Base-by-base conservation (phyloP, 2,329 filamentous ascomycete genomes). In the Canariomyces notabilis region DNA sequence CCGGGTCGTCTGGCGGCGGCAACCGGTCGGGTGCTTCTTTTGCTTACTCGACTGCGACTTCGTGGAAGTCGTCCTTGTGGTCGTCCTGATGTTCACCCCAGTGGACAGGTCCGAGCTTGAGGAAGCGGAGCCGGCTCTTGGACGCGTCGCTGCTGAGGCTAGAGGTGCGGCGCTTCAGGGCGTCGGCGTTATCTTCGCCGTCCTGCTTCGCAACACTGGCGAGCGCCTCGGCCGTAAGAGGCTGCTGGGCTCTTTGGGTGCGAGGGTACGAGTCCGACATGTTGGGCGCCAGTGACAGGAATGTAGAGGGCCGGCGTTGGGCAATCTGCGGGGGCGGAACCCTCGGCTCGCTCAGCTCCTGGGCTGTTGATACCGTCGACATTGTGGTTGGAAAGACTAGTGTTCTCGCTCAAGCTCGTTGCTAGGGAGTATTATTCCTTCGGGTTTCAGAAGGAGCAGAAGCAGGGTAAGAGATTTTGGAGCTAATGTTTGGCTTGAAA, bases 21-120 rank as follows among this genome's bases (percentile, higher is more conserved):
- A 29, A 12, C 26, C 26, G 26, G 26, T 8, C 26, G 26, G 26
- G 14, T 33, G n/a, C 37, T 36, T n/a, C n/a, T n/a, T n/a, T n/a
- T 19, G 37, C 35, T 62, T 60, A 70, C 61, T 69, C 64, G 50
- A 72, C 61, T 23, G 66, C 65, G 33, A 73, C 64, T 57, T 76
- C 72, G 64, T 74, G 64, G 62, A 69, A 81, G 68, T 82, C 79
- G 37, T 67, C 70, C 67, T 77, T 73, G 68, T 77, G 68, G 45
- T 75, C 76, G 51, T 71, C 77, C 18, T 67, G 66, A 64, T 79
- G 75, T 69, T 77, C 78, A 54, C 80, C 80, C 65, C 72, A 81
- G 72, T 82, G 77, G 49, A 83, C 79, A 26, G 79, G 79, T 19
- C 77, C 76, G 48, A 84, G 76, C 70, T 81, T 82, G 56, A 84